Percentiles rank a stretch among this genome's conserved stretches.
Conservation (phyloP, 352 stramenopile genomes). For the Pythium rishiriense region DNA sequence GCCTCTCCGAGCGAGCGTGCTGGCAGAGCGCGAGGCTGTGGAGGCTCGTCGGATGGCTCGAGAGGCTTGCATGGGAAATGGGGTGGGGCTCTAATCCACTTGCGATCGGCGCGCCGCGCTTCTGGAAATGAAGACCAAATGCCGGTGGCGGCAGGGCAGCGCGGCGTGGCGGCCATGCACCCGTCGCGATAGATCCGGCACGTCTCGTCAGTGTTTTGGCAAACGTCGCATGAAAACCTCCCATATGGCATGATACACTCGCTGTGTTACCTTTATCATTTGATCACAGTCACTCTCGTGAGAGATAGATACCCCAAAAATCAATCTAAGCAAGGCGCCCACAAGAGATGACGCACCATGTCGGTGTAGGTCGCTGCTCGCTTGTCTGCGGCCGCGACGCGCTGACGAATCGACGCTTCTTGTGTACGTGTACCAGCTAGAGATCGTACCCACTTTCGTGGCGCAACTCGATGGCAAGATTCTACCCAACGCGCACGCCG, state of each 20-base stretch:
- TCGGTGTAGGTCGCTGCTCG: not conserved
- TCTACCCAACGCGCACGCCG: slow-evolving; percentile 64
- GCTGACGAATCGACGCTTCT: not conserved
- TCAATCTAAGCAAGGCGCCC: not conserved
- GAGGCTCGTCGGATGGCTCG: slow-evolving; percentile 6
- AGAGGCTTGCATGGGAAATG: slow-evolving; percentile 2
- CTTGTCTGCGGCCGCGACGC: not conserved
- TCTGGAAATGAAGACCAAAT: slow-evolving; percentile 4
- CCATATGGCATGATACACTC: slow-evolving; percentile 7
- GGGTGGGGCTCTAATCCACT: not conserved
- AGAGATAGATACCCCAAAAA: too few relatives aligned
- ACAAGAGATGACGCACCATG: slow-evolving; percentile 14
- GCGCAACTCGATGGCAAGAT: slow-evolving; percentile 67
- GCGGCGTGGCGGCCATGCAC: not conserved
- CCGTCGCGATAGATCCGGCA: not conserved
- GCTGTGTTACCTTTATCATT: slow-evolving; percentile 7
- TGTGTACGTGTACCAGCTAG: slow-evolving; percentile 36
- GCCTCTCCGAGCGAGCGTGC: slow-evolving; percentile 2
- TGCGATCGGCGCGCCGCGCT: slow-evolving; percentile 2
- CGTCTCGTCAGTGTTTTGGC: slow-evolving; percentile 21
- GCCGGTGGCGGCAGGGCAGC: too few relatives aligned
- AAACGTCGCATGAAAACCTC: slow-evolving; percentile 22
- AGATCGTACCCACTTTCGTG: slow-evolving; percentile 63
- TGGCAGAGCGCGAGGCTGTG: not conserved
- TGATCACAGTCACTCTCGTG: slow-evolving; percentile 1